Base-by-base conservation (phyloP, 345 rosid species). In the Raphanus sativus region DNA sequence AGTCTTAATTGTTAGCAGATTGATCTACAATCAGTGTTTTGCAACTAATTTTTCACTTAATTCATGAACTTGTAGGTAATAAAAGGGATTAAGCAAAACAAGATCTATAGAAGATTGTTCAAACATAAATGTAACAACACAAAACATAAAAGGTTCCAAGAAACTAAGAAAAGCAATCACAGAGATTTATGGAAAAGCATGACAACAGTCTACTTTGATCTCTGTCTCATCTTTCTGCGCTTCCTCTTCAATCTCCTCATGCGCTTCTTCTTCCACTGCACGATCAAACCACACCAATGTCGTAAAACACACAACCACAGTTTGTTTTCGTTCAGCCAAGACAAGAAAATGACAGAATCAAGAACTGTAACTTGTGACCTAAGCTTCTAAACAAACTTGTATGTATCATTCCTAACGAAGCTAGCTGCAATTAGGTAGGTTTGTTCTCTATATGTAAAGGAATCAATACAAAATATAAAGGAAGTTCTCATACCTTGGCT, bases 231-330 rank as follows among this genome's bases (percentile, higher is more conserved):
- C 84, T 77, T 81, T 77, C 84, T 26, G 3, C 81, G 81, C 78
- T 81, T 81, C 78, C 84, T 81, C 84, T 81, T 81, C 11, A 81
- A 13, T 56, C 84, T 81, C 78, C 84, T 81, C 84, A 81, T 81
- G 4, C 84, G 81, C 84, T 81, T 81, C 84, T 81, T 81, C 84
- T 77, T 81, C 84, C 84, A 81, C 84, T 81, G 71, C 17, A 59
- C 24, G 32, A 67, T 4, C 36, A 42, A 45, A 67, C 21, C 71
- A 67, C 34, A 66, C 25, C 32, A 3, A 12, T 3, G 13, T 7
- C 33, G 8, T 30, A 1, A 29, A 3, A 21, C 21, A 21, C 8
- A 9, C 1, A 52, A 15, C 59, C 17, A n/a, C n/a, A 50, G 55
- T n/a, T 50, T 50, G 52, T 13, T 45, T 45, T 5, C 52, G 52